Base-by-base conservation (phyloP, 2,329 filamentous ascomycete genomes). In the Aspergillus jensenii region DNA sequence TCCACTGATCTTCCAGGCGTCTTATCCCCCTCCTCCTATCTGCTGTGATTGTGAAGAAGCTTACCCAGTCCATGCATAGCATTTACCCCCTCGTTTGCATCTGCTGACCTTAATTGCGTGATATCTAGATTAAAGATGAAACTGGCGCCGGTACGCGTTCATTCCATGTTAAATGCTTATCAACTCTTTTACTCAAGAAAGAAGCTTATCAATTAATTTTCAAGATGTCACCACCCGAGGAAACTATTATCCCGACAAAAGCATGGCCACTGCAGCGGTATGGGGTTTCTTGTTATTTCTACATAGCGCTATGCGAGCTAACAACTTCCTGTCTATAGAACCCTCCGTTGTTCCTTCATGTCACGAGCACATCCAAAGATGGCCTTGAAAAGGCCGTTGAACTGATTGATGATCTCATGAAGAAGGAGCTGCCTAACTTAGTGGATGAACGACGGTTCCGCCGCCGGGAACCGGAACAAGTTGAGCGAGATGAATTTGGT, bases 171-270 rank as follows among this genome's bases (percentile, higher is more conserved):
- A 77, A 76, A 74, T 70, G 74, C 76, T 77, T 77, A 69, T 76
- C 74, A 65, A 71, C 71, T 76, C 17, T 69, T 75, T 67, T 78
- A 76, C 76, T 79, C 74, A 79, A 80, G 80, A 76, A 76, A 72
- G 77, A 79, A 84, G 81, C 84, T 87, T 80, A 86, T 84, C 72
- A 80, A 74, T 81, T 60, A 40, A 60, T 76, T 79, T 79, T 79
- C 78, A 92, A 98, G 95, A 99, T 93, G 91, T 99, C 83, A 99
- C 95, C 49, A 98, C 93, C 59, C 89, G 93, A 74, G 95, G 95
- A 79, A 93, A 88, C 73, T 99, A 98, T 74, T 96, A 95, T 69
- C 95, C 95, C 2, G 96, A 98, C 78, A 98, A 97, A 81, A 93
- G 85, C 80, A 95, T 99, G 92, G 92, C 95, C 35, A 97, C 93